A percentile compares a stretch with the other conserved stretches of the same genome.
Conservation (phyloP, 1,284 basidiomycete genomes). For the Peniophora sp. region DNA sequence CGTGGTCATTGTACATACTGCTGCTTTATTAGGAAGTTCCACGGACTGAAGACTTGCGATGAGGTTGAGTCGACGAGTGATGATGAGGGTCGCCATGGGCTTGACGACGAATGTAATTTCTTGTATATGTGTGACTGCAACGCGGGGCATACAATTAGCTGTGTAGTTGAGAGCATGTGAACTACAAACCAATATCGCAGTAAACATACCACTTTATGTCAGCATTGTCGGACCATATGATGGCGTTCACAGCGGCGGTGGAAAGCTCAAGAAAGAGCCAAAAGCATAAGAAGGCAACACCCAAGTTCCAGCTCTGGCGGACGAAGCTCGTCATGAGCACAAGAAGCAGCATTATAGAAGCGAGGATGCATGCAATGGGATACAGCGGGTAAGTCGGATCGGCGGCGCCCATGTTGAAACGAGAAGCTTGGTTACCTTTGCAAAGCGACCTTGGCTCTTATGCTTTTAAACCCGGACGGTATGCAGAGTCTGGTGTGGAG, state of each 20-base stretch:
- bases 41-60: background rate
- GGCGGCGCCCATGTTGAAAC: too few relatives aligned
- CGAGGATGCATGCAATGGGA: too few relatives aligned
- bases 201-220: background rate
- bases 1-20: background rate
- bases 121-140: background rate
- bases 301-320: background rate
- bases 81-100: background rate
- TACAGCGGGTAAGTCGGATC: too few relatives aligned
- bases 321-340: too few relatives aligned
- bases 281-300: background rate
- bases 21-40: background rate
- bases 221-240: background rate
- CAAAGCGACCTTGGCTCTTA: too few relatives aligned
- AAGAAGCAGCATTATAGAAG: too few relatives aligned
- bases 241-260: background rate
- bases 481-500: too few relatives aligned
- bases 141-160: background rate
- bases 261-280: background rate
- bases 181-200: background rate
- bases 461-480: too few relatives aligned
- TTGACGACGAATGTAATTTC: background rate
- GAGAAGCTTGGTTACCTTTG: too few relatives aligned
- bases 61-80: background rate
- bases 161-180: background rate